phyloP scores from a whole-genome alignment of 2,329 filamentous ascomycete genomes.

The Penicillium polonicum region DNA sequence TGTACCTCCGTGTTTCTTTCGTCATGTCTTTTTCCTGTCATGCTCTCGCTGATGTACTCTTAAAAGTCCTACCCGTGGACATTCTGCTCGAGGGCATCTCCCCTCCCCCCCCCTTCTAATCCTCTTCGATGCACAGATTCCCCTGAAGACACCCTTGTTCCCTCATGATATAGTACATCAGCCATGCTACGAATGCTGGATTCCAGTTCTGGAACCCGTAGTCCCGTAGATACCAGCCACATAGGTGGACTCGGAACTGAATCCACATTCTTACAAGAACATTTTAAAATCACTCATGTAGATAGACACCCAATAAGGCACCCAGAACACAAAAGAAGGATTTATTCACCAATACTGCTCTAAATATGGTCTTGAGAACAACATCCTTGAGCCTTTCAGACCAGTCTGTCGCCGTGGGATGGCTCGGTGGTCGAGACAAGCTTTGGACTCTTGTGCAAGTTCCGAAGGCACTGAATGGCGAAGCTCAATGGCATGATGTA shows the following conservation, averaged over 20 bases:
- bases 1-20: slow-evolving; percentile 11
- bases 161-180: slow-evolving; percentile 27
- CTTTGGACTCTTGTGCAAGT: neutral
- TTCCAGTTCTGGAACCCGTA: slow-evolving; percentile 6
- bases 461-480: no score
- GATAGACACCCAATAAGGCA: neutral
- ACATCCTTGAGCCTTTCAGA: neutral
- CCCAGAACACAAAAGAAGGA: neutral
- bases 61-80: slow-evolving; percentile 22
- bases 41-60: slow-evolving; percentile 26
- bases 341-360: neutral
- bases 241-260: neutral
- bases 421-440: no score
- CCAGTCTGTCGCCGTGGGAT: no score
- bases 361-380: neutral
- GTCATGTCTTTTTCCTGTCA: slow-evolving; percentile 15
- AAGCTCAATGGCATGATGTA: no score
- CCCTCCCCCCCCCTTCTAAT: slow-evolving; percentile 16
- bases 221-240: slow-evolving; percentile 2
- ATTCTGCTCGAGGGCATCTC: slow-evolving; percentile 6
- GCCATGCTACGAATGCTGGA: slow-evolving; percentile 17
- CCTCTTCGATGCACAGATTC: slow-evolving; percentile 31
- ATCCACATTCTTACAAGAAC: neutral
- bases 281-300: neutral
- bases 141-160: slow-evolving; percentile 21